phyloP scores from a whole-genome alignment of 2,329 filamentous ascomycete species.

The Xylariaceae sp. region DNA sequence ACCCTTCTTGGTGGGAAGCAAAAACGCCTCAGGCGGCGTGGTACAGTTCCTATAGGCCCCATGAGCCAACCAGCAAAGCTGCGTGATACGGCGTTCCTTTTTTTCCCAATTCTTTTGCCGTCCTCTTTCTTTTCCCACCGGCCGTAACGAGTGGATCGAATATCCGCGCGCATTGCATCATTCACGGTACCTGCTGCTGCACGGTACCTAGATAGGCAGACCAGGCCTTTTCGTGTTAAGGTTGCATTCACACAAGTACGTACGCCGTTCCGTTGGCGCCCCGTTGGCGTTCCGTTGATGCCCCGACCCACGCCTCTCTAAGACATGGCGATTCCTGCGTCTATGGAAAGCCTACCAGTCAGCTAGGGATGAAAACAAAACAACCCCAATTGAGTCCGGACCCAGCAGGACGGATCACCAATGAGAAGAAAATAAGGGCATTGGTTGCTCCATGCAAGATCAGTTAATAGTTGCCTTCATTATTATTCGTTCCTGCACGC shows the following conservation, averaged over 20 bases:
- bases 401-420: conserved; percentile 13
- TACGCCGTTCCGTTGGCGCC: not conserved
- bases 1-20: not conserved
- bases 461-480: not conserved
- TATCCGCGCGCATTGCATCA: not conserved
- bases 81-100: not conserved
- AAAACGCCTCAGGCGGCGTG: not conserved
- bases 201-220: not conserved
- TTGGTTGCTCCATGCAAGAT: not conserved
- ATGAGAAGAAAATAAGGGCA: conserved; percentile 5
- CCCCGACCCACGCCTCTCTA: not conserved
- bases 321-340: conserved; percentile 6
- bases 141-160: not conserved
- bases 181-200: not conserved
- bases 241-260: conserved; percentile 3
- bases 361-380: not conserved
- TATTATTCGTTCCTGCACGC: not conserved
- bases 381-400: conserved; percentile 8
- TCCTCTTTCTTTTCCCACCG: not conserved
- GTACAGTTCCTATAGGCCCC: not conserved
- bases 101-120: not conserved
- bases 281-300: not conserved
- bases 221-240: conserved; percentile 4
- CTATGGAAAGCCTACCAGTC: not conserved
- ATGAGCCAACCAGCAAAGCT: not conserved